Conservation (phyloP, 208 protist genomes). For the Balamuthia mandrillaris region DNA sequence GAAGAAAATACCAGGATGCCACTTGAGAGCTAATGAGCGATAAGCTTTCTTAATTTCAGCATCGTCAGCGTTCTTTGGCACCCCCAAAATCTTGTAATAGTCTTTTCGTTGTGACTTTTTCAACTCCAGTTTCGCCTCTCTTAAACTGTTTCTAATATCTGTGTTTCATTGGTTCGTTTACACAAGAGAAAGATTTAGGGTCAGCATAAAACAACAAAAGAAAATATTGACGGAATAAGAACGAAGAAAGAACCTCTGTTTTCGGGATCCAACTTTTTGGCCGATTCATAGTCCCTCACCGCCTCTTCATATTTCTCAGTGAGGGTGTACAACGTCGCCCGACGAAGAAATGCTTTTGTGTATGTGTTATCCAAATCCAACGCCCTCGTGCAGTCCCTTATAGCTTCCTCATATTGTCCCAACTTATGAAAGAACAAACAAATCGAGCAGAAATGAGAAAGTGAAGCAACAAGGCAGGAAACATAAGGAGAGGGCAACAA, state of each 20-base stretch:
- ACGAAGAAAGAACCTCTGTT: not conserved
- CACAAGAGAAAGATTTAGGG: not conserved
- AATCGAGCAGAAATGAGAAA: no score
- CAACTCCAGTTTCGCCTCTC: constrained; percentile 58
- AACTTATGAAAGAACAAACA: not conserved
- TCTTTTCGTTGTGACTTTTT: constrained; percentile 68
- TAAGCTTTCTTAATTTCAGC: constrained; percentile 76
- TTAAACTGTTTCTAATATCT: constrained; percentile 44
- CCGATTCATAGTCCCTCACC: constrained; percentile 55
- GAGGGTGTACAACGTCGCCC: constrained; percentile 26
- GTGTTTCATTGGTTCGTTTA: not conserved
- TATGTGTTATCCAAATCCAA: not conserved
- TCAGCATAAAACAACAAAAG: not conserved
- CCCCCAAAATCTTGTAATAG: constrained; percentile 72
- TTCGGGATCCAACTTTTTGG: constrained; percentile 8
- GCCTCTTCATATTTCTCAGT: constrained; percentile 58
- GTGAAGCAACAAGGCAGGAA: not conserved
- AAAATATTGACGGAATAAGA: not conserved
- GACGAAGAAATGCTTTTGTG: constrained; percentile 38
- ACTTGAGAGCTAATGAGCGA: constrained; percentile 69
- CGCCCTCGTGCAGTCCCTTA: not conserved
- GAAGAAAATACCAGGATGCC: constrained; percentile 67
- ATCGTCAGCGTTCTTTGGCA: constrained; percentile 57
- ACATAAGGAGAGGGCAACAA: no score
- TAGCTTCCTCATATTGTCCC: not conserved